phyloP scores from a whole-genome alignment of 2,329 filamentous ascomycete genomes.

The Phialophora macrospora region DNA sequence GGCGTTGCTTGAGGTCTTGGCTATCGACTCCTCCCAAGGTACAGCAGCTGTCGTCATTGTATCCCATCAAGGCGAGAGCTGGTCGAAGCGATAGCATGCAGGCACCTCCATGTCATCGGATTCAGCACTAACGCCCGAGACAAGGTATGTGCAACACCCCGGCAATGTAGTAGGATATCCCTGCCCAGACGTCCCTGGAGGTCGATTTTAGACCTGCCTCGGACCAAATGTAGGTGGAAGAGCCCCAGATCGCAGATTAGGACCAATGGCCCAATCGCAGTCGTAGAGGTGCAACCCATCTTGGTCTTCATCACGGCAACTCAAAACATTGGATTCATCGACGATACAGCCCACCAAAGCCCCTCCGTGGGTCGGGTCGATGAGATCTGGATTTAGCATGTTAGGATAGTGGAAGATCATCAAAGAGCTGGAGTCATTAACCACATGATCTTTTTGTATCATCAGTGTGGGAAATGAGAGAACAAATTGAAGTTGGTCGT shows the following conservation, averaged over 20 bases:
- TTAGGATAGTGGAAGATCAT: too few relatives aligned
- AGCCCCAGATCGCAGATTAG: not conserved
- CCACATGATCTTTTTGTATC: not conserved
- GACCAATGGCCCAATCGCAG: not conserved
- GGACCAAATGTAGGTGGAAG: not conserved
- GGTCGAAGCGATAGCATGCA: too few relatives aligned
- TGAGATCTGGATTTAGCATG: too few relatives aligned
- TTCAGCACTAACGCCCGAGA: not conserved
- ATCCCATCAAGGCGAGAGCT: not conserved
- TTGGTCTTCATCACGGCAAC: not conserved
- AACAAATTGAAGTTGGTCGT: too few relatives aligned
- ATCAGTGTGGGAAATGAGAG: not conserved
- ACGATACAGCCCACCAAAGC: not conserved
- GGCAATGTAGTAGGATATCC: not conserved
- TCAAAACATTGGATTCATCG: not conserved
- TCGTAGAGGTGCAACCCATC: not conserved
- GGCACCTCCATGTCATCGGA: not conserved
- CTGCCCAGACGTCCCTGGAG: not conserved
- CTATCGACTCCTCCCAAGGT: not conserved
- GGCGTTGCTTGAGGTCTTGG: not conserved
- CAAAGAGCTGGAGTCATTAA: too few relatives aligned
- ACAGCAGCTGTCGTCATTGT: not conserved
- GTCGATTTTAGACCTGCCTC: not conserved
- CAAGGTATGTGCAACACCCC: not conserved
- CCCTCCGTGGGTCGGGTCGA: not conserved